Conservation (phyloP, 331 rosid genomes). For the Rhamnella rubrinervis region DNA sequence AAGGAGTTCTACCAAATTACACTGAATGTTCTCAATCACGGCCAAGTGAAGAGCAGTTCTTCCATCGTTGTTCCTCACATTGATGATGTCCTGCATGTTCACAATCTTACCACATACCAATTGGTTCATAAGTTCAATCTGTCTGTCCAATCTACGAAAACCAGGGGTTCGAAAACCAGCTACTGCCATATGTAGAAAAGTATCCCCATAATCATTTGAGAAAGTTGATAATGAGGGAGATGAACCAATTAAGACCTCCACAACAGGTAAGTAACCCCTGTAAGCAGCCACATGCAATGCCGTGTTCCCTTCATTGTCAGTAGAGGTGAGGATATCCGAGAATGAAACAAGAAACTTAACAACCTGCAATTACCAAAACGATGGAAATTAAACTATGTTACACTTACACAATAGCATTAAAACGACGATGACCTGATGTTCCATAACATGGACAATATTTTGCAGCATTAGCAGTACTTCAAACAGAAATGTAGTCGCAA, state of each 20-base stretch:
- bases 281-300: conserved; percentile 77
- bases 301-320: conserved; percentile 75
- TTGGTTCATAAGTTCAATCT: conserved; percentile 59
- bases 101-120: conserved; percentile 41
- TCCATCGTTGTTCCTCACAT: conserved; percentile 72
- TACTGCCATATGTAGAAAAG: conserved; percentile 83
- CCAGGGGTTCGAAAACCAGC: conserved; percentile 89
- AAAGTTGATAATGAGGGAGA: conserved; percentile 48
- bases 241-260: conserved; percentile 50
- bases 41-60: conserved; percentile 83
- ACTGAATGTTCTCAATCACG: conserved; percentile 51
- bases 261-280: conserved; percentile 64
- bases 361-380: conserved; percentile 45
- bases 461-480: not conserved
- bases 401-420: not conserved
- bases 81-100: conserved; percentile 48
- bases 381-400: not conserved
- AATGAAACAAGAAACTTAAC: conserved; percentile 62
- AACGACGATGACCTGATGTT: not conserved
- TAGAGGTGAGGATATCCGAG: conserved; percentile 53
- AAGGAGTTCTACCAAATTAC: conserved; percentile 64
- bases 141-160: conserved; percentile 72
- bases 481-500: not conserved
- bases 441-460: not conserved
- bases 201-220: conserved; percentile 69